These are phyloP conservation scores for Nyssa sinensis DNA, from an alignment of 148 eudicot genomes.

Conservation along the genomic window DNA sequence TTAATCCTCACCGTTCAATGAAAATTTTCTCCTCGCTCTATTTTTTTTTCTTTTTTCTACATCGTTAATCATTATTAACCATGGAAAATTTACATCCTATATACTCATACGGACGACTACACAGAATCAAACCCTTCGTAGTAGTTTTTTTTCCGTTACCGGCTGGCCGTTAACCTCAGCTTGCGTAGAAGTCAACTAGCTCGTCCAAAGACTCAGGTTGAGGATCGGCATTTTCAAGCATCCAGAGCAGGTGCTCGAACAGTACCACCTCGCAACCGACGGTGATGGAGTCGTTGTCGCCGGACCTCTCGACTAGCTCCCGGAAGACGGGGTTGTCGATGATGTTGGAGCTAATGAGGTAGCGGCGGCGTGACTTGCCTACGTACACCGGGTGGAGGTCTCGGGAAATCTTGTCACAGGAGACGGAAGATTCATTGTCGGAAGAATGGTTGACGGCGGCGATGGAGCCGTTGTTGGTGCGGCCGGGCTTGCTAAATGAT, in stretches of 20 bases:
- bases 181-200: constrained; percentile 61
- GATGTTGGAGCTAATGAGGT: constrained; percentile 52
- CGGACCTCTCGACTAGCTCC: constrained; percentile 43
- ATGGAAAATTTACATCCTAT: neutral
- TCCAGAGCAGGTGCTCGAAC: constrained; percentile 77
- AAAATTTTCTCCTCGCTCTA: neutral
- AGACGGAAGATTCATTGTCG: neutral
- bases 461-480: constrained; percentile 23
- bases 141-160: neutral
- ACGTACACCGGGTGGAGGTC: constrained; percentile 61
- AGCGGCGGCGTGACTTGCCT: constrained; percentile 63
- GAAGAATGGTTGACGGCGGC: constrained; percentile 18
- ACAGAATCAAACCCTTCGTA: neutral
- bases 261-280: constrained; percentile 71
- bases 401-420: neutral
- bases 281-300: constrained; percentile 22
- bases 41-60: neutral
- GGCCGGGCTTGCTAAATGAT: constrained; percentile 47
- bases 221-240: constrained; percentile 74
- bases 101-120: neutral
- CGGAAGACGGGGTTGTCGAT: constrained; percentile 56
- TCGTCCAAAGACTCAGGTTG: constrained; percentile 56
- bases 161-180: constrained; percentile 17
- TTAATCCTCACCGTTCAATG: neutral
- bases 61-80: neutral